Percentiles rank a stretch among this genome's conserved stretches.
Evolutionary conservation across 768 basidiomycete genomes (phyloP).

Genomic region (Xerocomellus dryophilus): DNA sequence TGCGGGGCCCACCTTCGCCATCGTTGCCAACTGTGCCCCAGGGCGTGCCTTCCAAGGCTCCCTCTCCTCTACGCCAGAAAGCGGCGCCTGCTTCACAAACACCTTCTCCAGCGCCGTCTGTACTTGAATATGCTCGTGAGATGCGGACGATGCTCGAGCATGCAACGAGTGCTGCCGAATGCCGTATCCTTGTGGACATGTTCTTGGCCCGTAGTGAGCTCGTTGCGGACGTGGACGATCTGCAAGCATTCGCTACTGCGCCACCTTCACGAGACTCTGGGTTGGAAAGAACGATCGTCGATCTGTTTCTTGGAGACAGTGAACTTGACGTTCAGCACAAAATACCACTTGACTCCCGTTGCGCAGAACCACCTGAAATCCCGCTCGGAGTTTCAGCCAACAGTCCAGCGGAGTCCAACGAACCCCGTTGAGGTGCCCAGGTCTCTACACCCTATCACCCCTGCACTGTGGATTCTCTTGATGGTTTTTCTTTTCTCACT

Average conservation of each 20-base stretch:
- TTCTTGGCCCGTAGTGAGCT: slow-evolving; percentile 65
- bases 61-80: slow-evolving; percentile 9
- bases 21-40: slow-evolving; percentile 6
- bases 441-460: not conserved
- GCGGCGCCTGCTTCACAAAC: slow-evolving; percentile 15
- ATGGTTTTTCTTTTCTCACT: slow-evolving; percentile 1
- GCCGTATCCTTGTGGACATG: slow-evolving; percentile 80
- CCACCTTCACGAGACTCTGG: slow-evolving; percentile 35
- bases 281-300: slow-evolving; percentile 52
- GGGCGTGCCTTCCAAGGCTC: slow-evolving; percentile 13
- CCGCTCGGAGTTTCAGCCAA: not conserved
- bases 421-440: slow-evolving; percentile 18
- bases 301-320: slow-evolving; percentile 38
- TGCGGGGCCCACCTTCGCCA: slow-evolving; percentile 3
- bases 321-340: not conserved
- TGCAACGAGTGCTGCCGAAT: slow-evolving; percentile 78
- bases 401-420: not conserved
- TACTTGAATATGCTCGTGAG: slow-evolving; percentile 53
- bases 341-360: not conserved
- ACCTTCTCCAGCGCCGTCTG: slow-evolving; percentile 22
- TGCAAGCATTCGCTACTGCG: slow-evolving; percentile 32
- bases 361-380: slow-evolving; percentile 2
- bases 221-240: slow-evolving; percentile 29
- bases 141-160: slow-evolving; percentile 64
- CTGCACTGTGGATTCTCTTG: slow-evolving; percentile 8